These are phyloP conservation scores for Leccinum uliginosum DNA, from an alignment of 768 basidiomycete species.

Conservation along the genomic window DNA sequence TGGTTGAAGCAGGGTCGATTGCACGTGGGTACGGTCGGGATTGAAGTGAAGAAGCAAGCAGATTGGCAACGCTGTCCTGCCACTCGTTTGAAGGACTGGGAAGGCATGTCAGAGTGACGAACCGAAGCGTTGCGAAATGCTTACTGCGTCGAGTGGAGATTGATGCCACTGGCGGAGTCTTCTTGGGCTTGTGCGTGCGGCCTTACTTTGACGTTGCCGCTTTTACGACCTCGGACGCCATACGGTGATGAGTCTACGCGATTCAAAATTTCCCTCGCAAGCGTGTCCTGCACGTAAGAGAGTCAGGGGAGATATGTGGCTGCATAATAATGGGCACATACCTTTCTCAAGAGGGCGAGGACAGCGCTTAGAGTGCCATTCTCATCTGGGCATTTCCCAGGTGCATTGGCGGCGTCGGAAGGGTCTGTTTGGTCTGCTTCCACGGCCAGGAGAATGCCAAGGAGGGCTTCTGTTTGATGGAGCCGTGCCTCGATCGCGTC, in stretches of 20 bases:
- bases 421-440: slow-evolving; percentile 25
- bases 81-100: slow-evolving; percentile 75
- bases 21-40: slow-evolving; percentile 2
- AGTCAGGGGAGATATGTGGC: background rate
- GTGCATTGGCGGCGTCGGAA: slow-evolving; percentile 30
- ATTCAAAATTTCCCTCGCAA: slow-evolving; percentile 75
- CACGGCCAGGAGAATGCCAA: slow-evolving; percentile 71
- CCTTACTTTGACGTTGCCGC: slow-evolving; percentile 31
- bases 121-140: slow-evolving; percentile 20
- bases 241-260: slow-evolving; percentile 81
- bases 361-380: slow-evolving; percentile 29
- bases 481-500: slow-evolving; percentile 89
- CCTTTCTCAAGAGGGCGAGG: slow-evolving; percentile 50
- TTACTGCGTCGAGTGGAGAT: slow-evolving; percentile 61
- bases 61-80: slow-evolving; percentile 60
- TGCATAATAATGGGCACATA: slow-evolving; percentile 17
- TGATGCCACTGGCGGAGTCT: slow-evolving; percentile 21
- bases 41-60: slow-evolving; percentile 21
- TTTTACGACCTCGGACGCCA: slow-evolving; percentile 66
- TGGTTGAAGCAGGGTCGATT: background rate
- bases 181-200: slow-evolving; percentile 20
- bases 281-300: slow-evolving; percentile 51
- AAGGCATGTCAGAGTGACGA: slow-evolving; percentile 2
- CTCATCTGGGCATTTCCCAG: slow-evolving; percentile 20
- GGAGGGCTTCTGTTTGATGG: slow-evolving; percentile 85